Evolutionary conservation across 305 asterid genomes (phyloP), one percentile per base, ranked within the genome.

Genomic region (Solanum hybrid): DNA sequence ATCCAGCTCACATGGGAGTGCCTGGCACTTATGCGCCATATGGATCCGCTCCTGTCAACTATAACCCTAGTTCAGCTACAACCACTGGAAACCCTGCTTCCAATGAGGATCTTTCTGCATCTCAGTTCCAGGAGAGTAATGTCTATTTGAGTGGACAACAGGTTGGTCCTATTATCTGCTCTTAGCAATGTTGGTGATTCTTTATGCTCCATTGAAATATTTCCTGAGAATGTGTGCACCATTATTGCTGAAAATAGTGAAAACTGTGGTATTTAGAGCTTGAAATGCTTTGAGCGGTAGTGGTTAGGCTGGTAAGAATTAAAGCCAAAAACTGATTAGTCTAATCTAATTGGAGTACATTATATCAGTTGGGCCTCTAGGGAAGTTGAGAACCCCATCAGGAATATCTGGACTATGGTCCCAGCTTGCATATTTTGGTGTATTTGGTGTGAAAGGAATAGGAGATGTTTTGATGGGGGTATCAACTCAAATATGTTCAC

Each of bases 21-120:
- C 96, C 99, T 89, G 97, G 98, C 38, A 95, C 91, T 92, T 96
- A 94, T 89, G 97, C 95, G 37, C 95, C 97, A 5, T 96, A 95
- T 90, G 95, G 96, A 93, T 95, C 95, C 81, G 91, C 98, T 76
- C 89, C 94, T 91, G 91, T 93, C 88, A 95, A 93, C 93, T 96
- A 95, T 91, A 90, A 93, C 90, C 94, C 98, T 79, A 92, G 95
- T 92, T 92, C 98, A 26, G 92, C 95, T 91, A 65, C 97, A 36
- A 79, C 95, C 76, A 92, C 96, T 79, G 97, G 95, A 86, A 94
- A 96, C 87, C 93, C 97, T 57, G 91, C 96, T 24, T 91, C 98
- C 57, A 96, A 89, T 88, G 99, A 96, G 90, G 99, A 97, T 92
- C 90, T 93, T 87, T 91, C 93, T 83, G 93, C 94, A 86, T 90